Evolutionary conservation across 2,329 filamentous ascomycete species (phyloP).

Genomic region (Fusarium nodosum): DNA sequence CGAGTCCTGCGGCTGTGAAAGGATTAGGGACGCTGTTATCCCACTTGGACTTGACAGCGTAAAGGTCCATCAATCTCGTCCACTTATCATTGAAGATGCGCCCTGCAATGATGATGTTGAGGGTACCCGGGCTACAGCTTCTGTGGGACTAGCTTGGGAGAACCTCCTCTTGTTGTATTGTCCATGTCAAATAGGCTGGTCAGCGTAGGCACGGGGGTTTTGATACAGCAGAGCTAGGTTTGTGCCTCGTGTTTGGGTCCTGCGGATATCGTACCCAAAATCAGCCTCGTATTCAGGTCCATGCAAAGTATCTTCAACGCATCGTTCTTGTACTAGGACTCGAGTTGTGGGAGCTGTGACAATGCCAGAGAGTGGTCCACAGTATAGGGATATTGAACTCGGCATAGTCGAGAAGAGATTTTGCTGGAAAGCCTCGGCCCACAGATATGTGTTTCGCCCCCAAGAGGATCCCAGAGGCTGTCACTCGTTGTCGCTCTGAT

Average conservation of each 20-base stretch:
- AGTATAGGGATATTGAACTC: background rate
- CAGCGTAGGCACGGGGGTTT: background rate
- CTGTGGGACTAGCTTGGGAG: background rate
- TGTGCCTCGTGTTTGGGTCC: background rate
- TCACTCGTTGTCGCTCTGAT: no score
- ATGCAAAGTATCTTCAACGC: background rate
- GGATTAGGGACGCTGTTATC: background rate
- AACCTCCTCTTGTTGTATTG: background rate
- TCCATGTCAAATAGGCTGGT: background rate
- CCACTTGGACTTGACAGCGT: background rate
- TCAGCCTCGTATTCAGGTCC: background rate
- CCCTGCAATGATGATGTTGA: background rate
- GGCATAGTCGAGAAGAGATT: background rate
- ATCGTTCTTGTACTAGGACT: background rate
- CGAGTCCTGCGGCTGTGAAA: no score
- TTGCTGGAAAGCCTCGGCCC: background rate
- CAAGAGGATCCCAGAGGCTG: background rate
- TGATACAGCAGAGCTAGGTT: background rate
- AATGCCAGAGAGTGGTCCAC: background rate
- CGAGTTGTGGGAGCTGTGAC: background rate
- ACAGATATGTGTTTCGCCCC: background rate
- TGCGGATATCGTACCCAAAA: background rate
- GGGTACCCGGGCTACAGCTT: background rate
- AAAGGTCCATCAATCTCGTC: background rate
- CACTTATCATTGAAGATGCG: no score